Conservation (phyloP, 345 rosid species). For the Gossypium australe region DNA sequence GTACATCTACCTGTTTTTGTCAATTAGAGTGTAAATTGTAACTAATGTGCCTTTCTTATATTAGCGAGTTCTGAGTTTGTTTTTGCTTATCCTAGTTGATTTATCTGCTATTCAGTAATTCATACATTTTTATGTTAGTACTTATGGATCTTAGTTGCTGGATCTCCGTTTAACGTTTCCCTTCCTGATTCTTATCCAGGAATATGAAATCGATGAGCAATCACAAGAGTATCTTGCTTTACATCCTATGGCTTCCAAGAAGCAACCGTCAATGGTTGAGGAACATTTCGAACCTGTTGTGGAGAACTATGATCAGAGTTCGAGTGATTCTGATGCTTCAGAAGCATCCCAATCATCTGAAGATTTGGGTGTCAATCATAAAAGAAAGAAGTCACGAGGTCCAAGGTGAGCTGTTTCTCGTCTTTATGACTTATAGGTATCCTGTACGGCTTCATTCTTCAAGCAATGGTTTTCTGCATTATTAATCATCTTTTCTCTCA, state of each 20-base stretch:
- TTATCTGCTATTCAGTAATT: neutral
- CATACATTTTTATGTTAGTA: neutral
- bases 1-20: too few species aligned
- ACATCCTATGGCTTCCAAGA: conserved; percentile 68
- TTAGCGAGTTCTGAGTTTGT: neutral
- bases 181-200: conserved; percentile 36
- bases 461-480: neutral
- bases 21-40: too few species aligned
- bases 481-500: neutral
- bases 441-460: neutral
- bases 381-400: conserved; percentile 45
- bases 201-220: conserved; percentile 65
- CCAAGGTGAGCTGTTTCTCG: conserved; percentile 47
- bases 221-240: conserved; percentile 62
- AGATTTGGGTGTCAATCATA: conserved; percentile 30
- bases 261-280: conserved; percentile 56
- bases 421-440: neutral
- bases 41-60: too few species aligned
- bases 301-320: conserved; percentile 41
- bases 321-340: conserved; percentile 57
- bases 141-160: neutral
- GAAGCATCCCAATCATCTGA: conserved; percentile 35
- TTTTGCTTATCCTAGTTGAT: neutral
- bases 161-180: neutral
- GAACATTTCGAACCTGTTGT: conserved; percentile 77